phyloP scores from a whole-genome alignment of 768 basidiomycete genomes.

The Rhodocollybia butyracea region DNA sequence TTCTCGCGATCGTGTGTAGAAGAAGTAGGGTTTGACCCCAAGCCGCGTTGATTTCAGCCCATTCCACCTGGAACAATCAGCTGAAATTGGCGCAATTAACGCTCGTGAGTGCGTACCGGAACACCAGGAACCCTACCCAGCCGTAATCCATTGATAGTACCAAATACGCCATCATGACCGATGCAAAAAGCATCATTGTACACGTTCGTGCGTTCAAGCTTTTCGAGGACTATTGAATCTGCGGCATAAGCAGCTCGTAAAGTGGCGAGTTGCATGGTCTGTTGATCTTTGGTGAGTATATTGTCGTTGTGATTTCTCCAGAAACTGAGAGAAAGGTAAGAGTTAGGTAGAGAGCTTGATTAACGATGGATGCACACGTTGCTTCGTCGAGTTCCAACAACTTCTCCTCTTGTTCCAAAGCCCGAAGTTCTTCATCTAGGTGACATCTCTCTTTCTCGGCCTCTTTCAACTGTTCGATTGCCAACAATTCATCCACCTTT shows the following conservation, averaged over 20 bases:
- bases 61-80: slow-evolving; percentile 68
- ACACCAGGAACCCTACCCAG: slow-evolving; percentile 84
- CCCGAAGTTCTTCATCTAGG: slow-evolving; percentile 67
- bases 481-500: slow-evolving; percentile 63
- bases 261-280: slow-evolving; percentile 65
- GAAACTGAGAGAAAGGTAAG: slow-evolving; percentile 47
- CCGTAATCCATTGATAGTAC: slow-evolving; percentile 95
- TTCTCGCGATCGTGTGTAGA: slow-evolving; percentile 86
- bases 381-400: slow-evolving; percentile 80
- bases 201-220: slow-evolving; percentile 88
- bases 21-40: slow-evolving; percentile 96
- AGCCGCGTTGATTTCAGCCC: slow-evolving; percentile 98
- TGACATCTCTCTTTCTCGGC: slow-evolving; percentile 77
- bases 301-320: slow-evolving; percentile 81
- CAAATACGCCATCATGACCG: slow-evolving; percentile 91
- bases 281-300: slow-evolving; percentile 58
- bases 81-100: slow-evolving; percentile 9
- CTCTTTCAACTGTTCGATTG: slow-evolving; percentile 69
- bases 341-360: not conserved
- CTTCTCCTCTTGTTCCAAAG: slow-evolving; percentile 75
- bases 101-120: slow-evolving; percentile 46
- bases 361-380: slow-evolving; percentile 38
- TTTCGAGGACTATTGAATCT: slow-evolving; percentile 74
- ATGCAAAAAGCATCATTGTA: slow-evolving; percentile 97
- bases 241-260: slow-evolving; percentile 76